These are phyloP conservation scores for Cladophialophora immunda DNA, from an alignment of 2,329 filamentous ascomycete genomes.

Conservation along the genomic window DNA sequence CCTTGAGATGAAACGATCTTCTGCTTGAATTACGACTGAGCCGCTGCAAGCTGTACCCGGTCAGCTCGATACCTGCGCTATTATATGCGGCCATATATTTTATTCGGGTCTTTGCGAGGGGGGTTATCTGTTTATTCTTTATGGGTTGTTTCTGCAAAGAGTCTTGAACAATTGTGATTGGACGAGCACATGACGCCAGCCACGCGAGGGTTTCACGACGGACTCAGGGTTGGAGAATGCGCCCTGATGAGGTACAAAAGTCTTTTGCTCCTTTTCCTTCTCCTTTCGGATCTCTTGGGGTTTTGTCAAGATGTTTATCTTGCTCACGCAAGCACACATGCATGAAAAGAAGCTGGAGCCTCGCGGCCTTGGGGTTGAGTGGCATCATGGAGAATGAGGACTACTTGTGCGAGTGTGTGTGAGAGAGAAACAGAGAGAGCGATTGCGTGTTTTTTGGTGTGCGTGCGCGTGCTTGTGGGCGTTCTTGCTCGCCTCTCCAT, in stretches of 20 bases:
- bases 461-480: not conserved
- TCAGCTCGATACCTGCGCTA: not conserved
- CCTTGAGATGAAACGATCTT: conserved; percentile 27
- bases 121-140: not conserved
- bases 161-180: not conserved
- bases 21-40: not conserved
- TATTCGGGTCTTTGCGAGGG: not conserved
- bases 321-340: not conserved
- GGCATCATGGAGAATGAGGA: not conserved
- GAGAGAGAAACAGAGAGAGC: not conserved
- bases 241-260: conserved; percentile 1
- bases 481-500: not conserved
- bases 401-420: not conserved
- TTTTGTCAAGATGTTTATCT: conserved; percentile 1
- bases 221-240: not conserved
- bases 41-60: not conserved
- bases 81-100: not conserved
- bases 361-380: not conserved
- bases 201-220: not conserved
- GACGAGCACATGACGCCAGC: not conserved
- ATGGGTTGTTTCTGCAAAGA: not conserved
- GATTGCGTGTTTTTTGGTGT: not conserved
- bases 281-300: not conserved
- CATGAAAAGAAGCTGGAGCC: not conserved
- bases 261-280: not conserved